Evolutionary conservation across 148 eudicot species (phyloP).

Genomic region (Nepenthes mirabilis): DNA sequence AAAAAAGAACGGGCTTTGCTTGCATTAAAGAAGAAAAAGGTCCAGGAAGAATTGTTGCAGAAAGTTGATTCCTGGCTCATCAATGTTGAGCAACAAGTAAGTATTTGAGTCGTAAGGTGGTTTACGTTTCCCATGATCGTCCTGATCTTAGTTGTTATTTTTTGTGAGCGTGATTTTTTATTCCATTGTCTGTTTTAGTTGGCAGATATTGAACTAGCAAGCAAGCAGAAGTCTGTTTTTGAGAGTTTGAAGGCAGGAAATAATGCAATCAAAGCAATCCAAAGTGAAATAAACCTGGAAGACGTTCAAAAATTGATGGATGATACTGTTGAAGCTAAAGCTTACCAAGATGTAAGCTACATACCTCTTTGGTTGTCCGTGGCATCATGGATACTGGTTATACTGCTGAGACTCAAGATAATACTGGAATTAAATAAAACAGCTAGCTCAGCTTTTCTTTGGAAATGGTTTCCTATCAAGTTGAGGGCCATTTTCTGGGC

Average conservation of each 20-base stretch:
- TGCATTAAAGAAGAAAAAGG: slow-evolving; percentile 88
- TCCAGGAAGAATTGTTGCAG: slow-evolving; percentile 87
- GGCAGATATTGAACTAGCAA: slow-evolving; percentile 95
- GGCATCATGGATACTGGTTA: background rate
- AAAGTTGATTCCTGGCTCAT: slow-evolving; percentile 95
- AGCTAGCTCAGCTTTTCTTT: no score
- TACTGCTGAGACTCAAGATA: no score
- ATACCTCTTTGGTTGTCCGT: background rate
- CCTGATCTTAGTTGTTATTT: background rate
- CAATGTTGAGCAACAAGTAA: slow-evolving; percentile 91
- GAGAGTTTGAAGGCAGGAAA: slow-evolving; percentile 86
- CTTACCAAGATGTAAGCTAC: slow-evolving; percentile 83
- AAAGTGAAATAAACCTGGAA: slow-evolving; percentile 78
- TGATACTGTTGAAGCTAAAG: slow-evolving; percentile 97
- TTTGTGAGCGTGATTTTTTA: background rate
- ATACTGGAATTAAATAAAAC: no score
- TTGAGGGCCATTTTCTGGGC: no score
- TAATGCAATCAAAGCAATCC: slow-evolving; percentile 84
- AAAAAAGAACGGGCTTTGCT: slow-evolving; percentile 93
- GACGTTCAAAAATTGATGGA: slow-evolving; percentile 98
- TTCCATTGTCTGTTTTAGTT: slow-evolving; percentile 36
- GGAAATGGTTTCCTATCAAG: no score
- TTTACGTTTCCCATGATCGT: background rate
- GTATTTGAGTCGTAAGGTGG: background rate
- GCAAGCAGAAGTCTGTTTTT: slow-evolving; percentile 94